Evolutionary conservation across 192 early-diverging fungal genomes (phyloP).

Genomic region (Geranomyces variabilis): DNA sequence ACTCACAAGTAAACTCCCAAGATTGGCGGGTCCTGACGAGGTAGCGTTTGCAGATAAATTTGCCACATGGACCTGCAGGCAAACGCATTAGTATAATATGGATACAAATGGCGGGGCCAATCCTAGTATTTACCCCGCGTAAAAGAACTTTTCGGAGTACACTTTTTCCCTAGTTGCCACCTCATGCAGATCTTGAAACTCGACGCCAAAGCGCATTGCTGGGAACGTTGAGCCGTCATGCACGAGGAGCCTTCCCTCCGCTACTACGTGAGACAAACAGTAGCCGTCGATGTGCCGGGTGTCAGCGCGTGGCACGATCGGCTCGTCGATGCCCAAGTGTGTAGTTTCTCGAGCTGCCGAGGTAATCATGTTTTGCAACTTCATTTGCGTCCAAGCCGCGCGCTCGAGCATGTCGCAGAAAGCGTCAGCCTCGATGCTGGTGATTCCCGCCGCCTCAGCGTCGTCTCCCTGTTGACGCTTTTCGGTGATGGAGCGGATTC

Average conservation of each 20-base stretch:
- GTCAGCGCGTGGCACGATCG: conserved; percentile 35
- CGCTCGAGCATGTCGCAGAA: conserved; percentile 14
- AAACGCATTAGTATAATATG: no score
- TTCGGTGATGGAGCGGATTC: conserved; percentile 6
- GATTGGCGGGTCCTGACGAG: conserved; percentile 13
- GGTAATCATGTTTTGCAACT: conserved; percentile 16
- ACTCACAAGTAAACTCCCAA: conserved; percentile 47
- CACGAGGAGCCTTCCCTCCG: conserved; percentile 20
- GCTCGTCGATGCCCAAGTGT: conserved; percentile 17
- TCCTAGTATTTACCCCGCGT: conserved; percentile 35
- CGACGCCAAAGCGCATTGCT: conserved; percentile 48
- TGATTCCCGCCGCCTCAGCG: neutral
- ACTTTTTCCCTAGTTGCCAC: conserved; percentile 34
- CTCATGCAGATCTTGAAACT: conserved; percentile 38
- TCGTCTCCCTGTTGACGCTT: neutral
- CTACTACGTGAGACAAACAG: conserved; percentile 15
- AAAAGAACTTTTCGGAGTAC: conserved; percentile 17
- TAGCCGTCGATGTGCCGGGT: conserved; percentile 47
- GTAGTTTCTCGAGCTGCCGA: conserved; percentile 2
- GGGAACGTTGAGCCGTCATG: conserved; percentile 41
- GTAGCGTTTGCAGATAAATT: conserved; percentile 42
- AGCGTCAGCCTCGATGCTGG: neutral
- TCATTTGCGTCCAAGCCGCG: conserved; percentile 23
- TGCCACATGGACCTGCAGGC: conserved; percentile 45
- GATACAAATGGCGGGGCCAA: no score